Evolutionary conservation across 148 eudicot species (phyloP), one percentile per base, ranked within the genome.

Genomic region (Nyssa sinensis): DNA sequence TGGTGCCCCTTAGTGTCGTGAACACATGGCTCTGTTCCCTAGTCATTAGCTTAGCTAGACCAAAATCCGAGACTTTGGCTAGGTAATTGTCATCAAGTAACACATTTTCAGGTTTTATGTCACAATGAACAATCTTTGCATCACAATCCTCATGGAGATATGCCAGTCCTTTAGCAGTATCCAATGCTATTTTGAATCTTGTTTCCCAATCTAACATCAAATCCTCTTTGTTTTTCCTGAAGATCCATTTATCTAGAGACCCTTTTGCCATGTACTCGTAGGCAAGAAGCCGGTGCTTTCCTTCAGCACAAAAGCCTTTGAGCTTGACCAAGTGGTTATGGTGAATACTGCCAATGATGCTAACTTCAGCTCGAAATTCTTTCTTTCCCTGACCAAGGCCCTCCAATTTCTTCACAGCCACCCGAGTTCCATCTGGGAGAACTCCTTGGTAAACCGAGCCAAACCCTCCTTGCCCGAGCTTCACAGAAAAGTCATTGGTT

Each of bases 91-190:
- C 93, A 51, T 95, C 99, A 2, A 95, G 89, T 13, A 95, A 94
- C 69, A 95, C 99, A 55, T 95, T 95, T 67, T 95, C 99, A 0
- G 99, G 99, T 34, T n/a, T 95, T 60, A 95, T 95, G 67, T 95
- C 99, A 60, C 99, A 95, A 69, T 95, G 99, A 9, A 95, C 85
- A 60, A 95, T 95, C 76, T 95, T 95, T 21, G 77, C 86, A 79
- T 95, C 98, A 53, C 99, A 95, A 55, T 95, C 98, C 82, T 95
- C 98, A 25, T 95, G 99, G 21, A 95, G 90, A 76, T 95, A 95
- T 6, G 99, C 99, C 13, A 95, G 78, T 8, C 99, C 99, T 47
- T 91, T 95, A 0, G 99, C 99, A 4, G 97, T 93, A 2, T 91
- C 98, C 14, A 95, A 44, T 0, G 98, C 99, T 5, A 95, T 95